A percentile compares a stretch with the other conserved stretches of the same genome.
phyloP scores from a whole-genome alignment of 164 flowering plant genomes.

The Hamamelis virginiana region DNA sequence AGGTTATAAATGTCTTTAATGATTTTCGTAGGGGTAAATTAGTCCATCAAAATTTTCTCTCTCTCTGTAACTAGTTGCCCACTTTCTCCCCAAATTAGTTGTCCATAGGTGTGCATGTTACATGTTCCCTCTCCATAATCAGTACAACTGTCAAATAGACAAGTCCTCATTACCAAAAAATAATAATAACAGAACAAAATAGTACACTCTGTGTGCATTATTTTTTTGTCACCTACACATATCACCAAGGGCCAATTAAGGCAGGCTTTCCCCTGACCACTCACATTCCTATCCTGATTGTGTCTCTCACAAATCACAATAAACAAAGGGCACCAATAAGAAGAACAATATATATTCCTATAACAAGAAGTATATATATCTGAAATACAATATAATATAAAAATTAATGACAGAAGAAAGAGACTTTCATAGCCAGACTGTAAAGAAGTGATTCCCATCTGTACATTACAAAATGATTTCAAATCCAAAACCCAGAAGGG shows the following conservation, averaged over 20 bases:
- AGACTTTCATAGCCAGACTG: no score
- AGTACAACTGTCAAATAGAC: slow-evolving; percentile 27
- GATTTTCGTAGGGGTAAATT: no score
- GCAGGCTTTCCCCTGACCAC: no score
- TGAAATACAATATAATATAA: no score
- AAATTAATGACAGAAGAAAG: neutral
- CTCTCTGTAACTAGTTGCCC: no score
- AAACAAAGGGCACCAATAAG: no score
- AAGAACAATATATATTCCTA: no score
- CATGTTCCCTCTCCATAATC: slow-evolving; percentile 20
- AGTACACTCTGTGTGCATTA: neutral
- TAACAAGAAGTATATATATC: no score
- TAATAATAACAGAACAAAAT: slow-evolving; percentile 8
- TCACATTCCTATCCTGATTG: no score
- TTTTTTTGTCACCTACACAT: slow-evolving; percentile 2
- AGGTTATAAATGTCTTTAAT: no score
- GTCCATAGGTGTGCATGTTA: slow-evolving; percentile 24
- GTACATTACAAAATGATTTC: slow-evolving; percentile 20
- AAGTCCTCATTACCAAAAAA: slow-evolving; percentile 3
- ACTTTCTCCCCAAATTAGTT: slow-evolving; percentile 3
- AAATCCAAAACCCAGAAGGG: slow-evolving; percentile 10
- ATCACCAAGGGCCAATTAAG: neutral
- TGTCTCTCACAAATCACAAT: no score
- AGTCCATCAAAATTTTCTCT: no score
- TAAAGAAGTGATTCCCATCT: slow-evolving; percentile 29